Evolutionary conservation across 2,329 filamentous ascomycete genomes (phyloP), one percentile per base, ranked within the genome.

Genomic region (Emericellopsis atlantica): DNA sequence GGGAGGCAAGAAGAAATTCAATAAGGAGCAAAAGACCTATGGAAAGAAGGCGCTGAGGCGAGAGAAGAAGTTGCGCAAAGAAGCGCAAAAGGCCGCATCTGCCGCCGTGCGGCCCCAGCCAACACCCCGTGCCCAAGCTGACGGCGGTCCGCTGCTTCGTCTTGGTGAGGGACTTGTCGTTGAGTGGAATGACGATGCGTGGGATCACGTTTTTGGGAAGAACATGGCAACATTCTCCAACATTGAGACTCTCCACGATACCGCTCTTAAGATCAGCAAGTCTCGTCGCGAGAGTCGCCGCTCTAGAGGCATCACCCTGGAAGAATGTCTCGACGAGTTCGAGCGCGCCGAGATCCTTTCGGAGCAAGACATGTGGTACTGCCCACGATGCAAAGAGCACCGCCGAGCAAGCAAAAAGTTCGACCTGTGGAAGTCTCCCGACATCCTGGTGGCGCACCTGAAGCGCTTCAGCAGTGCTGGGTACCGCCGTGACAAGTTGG

Each of bases 331-430:
- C 41, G 83, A 89, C 44, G 92, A 96, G 60, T 96, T 95, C 50
- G 86, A 92, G 54, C 90, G 90, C 56, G 84, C 89, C 45, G 92
- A 98, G 61, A 79, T 95, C 12, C 68, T 98, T 5, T 95, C 90
- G 0, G 87, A 95, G 57, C 84, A 93, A 54, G 93, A 98, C 57
- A 90, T 87, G 45, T 98, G 92, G 92, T 96, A 93, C 57, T 98
- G 92, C 55, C 90, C 87, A 43, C 78, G 87, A 24, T 98, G 92
- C 71, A 96, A 96, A 59, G 86, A 95, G 52, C 83, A 94, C 53
- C 79, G 87, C 14, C 81, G 87, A 45, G 92, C 92, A 16, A 89
- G 82, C 63, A 98, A 98, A 68, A 95, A 92, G 54, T 87, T 98
- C 40, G 89, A 96, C 55, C 75, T 98, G 15, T 98, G 92, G 92